Evolutionary conservation across 306 rosid species (phyloP), one percentile per base, ranked within the genome.

Genomic region (Ormosia emarginata): DNA sequence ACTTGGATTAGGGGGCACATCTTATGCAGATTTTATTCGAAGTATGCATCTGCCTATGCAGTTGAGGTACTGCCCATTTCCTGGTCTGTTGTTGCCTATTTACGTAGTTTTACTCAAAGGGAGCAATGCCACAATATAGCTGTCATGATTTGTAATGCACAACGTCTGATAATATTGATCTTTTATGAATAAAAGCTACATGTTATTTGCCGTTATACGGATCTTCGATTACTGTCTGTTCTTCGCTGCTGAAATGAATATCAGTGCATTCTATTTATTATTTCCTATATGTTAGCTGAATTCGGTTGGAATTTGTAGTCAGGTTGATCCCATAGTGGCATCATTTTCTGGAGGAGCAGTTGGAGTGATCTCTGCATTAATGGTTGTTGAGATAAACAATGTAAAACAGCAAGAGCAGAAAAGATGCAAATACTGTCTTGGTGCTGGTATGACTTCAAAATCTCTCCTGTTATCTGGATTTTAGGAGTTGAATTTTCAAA

Each of bases 341-440:
- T 95, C 99, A 41, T 95, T 95, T 87, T 95, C 98, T 12, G 99
- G 99, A 79, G 99, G 99, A 81, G 97, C 98, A 56, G 99, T 93
- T 49, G 99, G 99, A 40, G 99, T 95, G 69, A 92, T 95, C 71
- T 95, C 99, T 2, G 96, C 99, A 68, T 72, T 95, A 71, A 95
- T 95, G 98, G 91, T 95, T n/a, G 98, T 95, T 79, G 99, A 95
- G 89, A 90, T 92, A 71, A 95, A 95, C 91, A 95, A 95, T 72
- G 99, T 93, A 58, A 93, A 93, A 68, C 96, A 75, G 82, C 99
- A 95, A 87, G 99, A 95, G 89, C 94, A 90, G 64, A 95, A 95
- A 85, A 88, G 99, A 88, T 95, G 99, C 86, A 95, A 93, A 84
- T 95, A 95, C 81, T 95, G 99, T 87, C 90, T 92, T 79, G 99